A percentile compares a stretch with the other conserved stretches of the same genome.
These are phyloP conservation scores for Sherardia arvensis DNA, from an alignment of 257 asterid species.

Conservation along the genomic window DNA sequence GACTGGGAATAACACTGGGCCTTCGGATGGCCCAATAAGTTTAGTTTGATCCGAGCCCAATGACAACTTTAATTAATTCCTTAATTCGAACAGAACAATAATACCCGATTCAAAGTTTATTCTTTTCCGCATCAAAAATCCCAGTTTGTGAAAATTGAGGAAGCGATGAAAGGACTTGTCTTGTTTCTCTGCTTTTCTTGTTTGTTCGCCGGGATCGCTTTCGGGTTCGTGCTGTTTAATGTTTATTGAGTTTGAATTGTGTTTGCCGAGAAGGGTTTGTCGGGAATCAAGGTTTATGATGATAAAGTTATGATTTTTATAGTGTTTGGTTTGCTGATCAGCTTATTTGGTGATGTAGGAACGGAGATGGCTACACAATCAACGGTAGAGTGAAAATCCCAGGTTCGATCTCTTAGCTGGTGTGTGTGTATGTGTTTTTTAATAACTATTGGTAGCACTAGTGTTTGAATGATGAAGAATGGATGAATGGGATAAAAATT, in stretches of 20 bases:
- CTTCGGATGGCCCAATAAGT: background rate
- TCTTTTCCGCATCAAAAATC: background rate
- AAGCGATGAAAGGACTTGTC: background rate
- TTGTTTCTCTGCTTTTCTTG: conserved; percentile 8
- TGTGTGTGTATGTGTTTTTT: no score
- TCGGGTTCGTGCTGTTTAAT: conserved; percentile 16
- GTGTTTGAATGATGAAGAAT: background rate
- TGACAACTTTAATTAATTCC: background rate
- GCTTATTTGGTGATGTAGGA: conserved; percentile 10
- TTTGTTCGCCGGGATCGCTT: conserved; percentile 13
- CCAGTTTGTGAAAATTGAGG: background rate
- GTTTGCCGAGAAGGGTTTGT: background rate
- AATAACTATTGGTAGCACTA: no score
- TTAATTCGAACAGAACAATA: background rate
- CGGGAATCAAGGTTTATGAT: background rate
- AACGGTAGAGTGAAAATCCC: conserved; percentile 32
- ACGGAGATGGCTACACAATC: conserved; percentile 26
- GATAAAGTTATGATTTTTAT: background rate
- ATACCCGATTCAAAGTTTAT: background rate
- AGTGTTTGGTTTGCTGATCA: background rate
- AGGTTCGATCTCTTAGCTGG: conserved; percentile 13
- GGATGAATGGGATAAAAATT: no score
- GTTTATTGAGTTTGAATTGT: background rate
- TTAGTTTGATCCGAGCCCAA: background rate
- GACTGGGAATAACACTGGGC: no score